Evolutionary conservation across 345 rosid genomes (phyloP).

Genomic region (Eucalyptus paniculata): DNA sequence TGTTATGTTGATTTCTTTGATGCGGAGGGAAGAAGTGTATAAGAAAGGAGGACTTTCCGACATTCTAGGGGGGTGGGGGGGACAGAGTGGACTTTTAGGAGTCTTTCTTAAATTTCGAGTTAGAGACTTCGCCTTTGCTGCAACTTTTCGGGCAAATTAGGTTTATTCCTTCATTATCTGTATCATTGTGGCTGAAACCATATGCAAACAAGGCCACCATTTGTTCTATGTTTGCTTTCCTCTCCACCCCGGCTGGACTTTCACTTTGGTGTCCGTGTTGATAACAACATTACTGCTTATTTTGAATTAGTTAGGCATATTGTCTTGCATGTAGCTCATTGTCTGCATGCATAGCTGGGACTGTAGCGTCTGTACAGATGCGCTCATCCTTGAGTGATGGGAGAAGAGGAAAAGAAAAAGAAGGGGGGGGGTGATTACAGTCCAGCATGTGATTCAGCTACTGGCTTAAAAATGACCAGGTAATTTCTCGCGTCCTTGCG

Average conservation of each 20-base stretch:
- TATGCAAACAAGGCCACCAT: not conserved
- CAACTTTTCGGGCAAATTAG: not conserved
- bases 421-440: not conserved
- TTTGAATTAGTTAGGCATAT: not conserved
- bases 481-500: not conserved
- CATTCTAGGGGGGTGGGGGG: not conserved
- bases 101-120: not conserved
- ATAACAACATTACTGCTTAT: not conserved
- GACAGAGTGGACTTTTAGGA: not conserved
- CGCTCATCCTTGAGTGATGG: not conserved
- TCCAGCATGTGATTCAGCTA: not conserved
- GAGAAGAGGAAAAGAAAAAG: not conserved
- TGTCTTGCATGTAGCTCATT: not conserved
- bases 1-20: not conserved
- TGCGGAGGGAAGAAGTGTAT: not conserved
- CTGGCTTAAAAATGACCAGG: not conserved
- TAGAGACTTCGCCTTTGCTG: not conserved
- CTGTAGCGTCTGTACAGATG: not conserved
- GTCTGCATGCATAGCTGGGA: not conserved
- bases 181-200: not conserved
- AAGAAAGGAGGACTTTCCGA: not conserved
- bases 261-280: not conserved
- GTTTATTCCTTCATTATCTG: not conserved
- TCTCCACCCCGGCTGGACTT: not conserved
- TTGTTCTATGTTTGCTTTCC: not conserved